Percentiles rank a stretch among this genome's conserved stretches.
Evolutionary conservation across 768 basidiomycete species (phyloP).

Genomic region (Leccinum disarticulatum): DNA sequence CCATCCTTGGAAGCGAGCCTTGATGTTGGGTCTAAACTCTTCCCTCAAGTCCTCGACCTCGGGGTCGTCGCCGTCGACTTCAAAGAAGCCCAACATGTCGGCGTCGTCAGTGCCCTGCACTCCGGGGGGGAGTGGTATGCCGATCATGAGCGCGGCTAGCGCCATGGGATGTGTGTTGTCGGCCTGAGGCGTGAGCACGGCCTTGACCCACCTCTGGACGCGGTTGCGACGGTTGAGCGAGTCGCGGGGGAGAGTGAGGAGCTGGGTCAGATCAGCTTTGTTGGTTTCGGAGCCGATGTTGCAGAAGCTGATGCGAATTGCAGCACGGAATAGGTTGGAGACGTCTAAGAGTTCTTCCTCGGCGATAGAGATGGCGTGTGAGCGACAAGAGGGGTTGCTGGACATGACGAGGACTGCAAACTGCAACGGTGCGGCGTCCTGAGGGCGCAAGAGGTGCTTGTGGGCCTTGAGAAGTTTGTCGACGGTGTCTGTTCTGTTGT

Average conservation of each 20-base stretch:
- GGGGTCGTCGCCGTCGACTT: constrained; percentile 50
- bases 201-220: constrained; percentile 53
- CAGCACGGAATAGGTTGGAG: constrained; percentile 40
- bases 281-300: constrained; percentile 43
- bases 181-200: constrained; percentile 40
- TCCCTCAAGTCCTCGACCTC: constrained; percentile 61
- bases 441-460: constrained; percentile 58
- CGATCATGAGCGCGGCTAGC: constrained; percentile 67
- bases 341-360: constrained; percentile 54
- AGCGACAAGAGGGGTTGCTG: constrained; percentile 23
- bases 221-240: constrained; percentile 45
- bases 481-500: constrained; percentile 37
- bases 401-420: constrained; percentile 42
- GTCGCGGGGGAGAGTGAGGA: constrained; percentile 43
- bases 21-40: constrained; percentile 58
- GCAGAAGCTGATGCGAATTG: constrained; percentile 47
- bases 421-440: constrained; percentile 50
- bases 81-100: constrained; percentile 52
- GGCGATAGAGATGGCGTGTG: constrained; percentile 42
- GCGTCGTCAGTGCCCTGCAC: constrained; percentile 40
- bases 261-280: constrained; percentile 42
- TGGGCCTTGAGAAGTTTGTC: constrained; percentile 44
- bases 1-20: constrained; percentile 62
- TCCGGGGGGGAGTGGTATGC: constrained; percentile 42
- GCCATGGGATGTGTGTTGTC: constrained; percentile 50